Conservation (phyloP, 2,329 filamentous ascomycete genomes). For the Talaromyces rugulosus region DNA sequence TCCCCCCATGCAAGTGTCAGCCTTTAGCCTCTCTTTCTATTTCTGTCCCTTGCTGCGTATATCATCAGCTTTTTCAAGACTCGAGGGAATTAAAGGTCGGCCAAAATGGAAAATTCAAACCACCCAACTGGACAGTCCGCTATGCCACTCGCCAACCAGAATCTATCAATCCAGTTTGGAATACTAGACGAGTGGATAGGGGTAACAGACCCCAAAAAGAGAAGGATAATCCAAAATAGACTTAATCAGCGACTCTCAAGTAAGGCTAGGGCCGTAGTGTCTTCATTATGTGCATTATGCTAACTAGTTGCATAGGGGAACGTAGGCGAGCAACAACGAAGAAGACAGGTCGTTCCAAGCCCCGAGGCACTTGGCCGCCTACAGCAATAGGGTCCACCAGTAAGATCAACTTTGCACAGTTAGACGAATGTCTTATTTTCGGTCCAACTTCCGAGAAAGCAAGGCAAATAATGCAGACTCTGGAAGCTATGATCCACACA, state of each 20-base stretch:
- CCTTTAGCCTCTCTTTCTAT: background rate
- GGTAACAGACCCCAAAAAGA: slow-evolving; percentile 1
- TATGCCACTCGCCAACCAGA: background rate
- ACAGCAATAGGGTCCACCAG: background rate
- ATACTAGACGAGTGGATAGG: slow-evolving; percentile 9
- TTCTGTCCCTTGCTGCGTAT: background rate
- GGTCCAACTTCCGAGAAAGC: background rate
- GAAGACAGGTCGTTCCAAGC: background rate
- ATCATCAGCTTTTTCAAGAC: background rate
- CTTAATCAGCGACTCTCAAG: slow-evolving; percentile 9
- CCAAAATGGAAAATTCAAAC: background rate
- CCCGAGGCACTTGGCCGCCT: background rate
- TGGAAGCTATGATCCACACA: slow-evolving; percentile 4
- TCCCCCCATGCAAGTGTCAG: background rate
- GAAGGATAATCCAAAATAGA: slow-evolving; percentile 10
- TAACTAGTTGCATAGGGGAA: background rate
- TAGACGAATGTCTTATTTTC: background rate
- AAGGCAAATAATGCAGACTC: background rate
- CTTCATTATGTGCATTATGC: background rate
- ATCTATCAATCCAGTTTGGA: background rate
- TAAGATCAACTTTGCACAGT: slow-evolving; percentile 1
- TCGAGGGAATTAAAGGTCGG: background rate
- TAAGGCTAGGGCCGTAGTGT: background rate
- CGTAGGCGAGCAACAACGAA: slow-evolving; percentile 4
- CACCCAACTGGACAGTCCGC: background rate